These are phyloP conservation scores for Silene coronaria DNA, from an alignment of 179 eudicot genomes.

Conservation along the genomic window DNA sequence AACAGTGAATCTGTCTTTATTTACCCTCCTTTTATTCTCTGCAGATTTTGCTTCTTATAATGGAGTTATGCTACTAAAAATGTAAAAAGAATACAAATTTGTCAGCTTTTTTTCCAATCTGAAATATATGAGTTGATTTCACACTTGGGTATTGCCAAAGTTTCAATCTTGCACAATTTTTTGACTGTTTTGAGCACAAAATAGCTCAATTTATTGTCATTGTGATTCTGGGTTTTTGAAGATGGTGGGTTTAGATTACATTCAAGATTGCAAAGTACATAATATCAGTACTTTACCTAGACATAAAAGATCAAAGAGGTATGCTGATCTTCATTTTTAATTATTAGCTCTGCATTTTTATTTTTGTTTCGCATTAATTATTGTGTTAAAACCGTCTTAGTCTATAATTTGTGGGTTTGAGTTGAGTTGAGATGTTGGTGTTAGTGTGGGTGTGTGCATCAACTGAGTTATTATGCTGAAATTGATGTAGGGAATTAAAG, in stretches of 20 bases:
- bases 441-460: conserved; percentile 4
- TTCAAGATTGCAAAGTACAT: conserved; percentile 34
- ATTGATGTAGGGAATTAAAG: conserved; percentile 17
- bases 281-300: conserved; percentile 33
- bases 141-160: conserved; percentile 8
- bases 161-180: neutral
- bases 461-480: conserved; percentile 22
- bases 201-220: neutral
- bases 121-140: conserved; percentile 13
- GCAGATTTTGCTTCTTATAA: conserved; percentile 8
- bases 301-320: conserved; percentile 81
- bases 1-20: neutral
- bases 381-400: neutral
- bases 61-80: conserved; percentile 5
- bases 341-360: neutral
- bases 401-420: neutral
- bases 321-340: conserved; percentile 6
- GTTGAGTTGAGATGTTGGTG: conserved; percentile 14
- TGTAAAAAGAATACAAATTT: conserved; percentile 24
- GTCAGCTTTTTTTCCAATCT: conserved; percentile 8
- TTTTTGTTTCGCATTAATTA: neutral
- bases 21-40: neutral
- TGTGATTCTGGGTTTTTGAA: conserved; percentile 10
- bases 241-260: conserved; percentile 63
- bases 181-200: conserved; percentile 1